Conservation (phyloP, 331 rosid genomes). For the Malus hybrid region DNA sequence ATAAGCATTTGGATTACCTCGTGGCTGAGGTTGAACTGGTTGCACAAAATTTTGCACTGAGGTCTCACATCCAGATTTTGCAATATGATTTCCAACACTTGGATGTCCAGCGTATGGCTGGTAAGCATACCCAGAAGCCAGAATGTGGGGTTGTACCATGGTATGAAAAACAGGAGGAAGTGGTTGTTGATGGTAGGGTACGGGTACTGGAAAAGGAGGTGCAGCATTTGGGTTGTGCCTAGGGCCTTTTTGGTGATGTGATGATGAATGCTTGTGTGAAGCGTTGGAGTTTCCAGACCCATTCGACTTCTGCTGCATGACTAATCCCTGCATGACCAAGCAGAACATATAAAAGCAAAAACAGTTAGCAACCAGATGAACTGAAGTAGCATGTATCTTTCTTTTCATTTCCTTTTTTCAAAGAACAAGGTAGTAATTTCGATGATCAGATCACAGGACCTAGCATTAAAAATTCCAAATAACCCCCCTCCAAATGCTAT, state of each 20-base stretch:
- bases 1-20: slow-evolving; percentile 59
- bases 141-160: slow-evolving; percentile 58
- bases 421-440: not conserved
- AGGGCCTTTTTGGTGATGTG: slow-evolving; percentile 55
- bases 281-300: slow-evolving; percentile 55
- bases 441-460: not conserved
- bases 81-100: slow-evolving; percentile 47
- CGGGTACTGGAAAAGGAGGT: slow-evolving; percentile 48
- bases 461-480: not conserved
- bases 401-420: not conserved
- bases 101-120: slow-evolving; percentile 63
- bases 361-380: not conserved
- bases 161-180: slow-evolving; percentile 46
- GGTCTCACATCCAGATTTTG: slow-evolving; percentile 50
- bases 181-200: slow-evolving; percentile 53
- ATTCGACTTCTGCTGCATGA: slow-evolving; percentile 37
- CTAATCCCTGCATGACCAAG: slow-evolving; percentile 31
- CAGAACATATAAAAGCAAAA: slow-evolving; percentile 4
- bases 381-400: not conserved
- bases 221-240: slow-evolving; percentile 50
- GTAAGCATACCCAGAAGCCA: slow-evolving; percentile 57
- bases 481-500: not conserved
- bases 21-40: slow-evolving; percentile 47
- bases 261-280: slow-evolving; percentile 38
- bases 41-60: slow-evolving; percentile 51